Evolutionary conservation across 2,329 filamentous ascomycete species (phyloP).

Genomic region (Torrubiellomyces zombiae): DNA sequence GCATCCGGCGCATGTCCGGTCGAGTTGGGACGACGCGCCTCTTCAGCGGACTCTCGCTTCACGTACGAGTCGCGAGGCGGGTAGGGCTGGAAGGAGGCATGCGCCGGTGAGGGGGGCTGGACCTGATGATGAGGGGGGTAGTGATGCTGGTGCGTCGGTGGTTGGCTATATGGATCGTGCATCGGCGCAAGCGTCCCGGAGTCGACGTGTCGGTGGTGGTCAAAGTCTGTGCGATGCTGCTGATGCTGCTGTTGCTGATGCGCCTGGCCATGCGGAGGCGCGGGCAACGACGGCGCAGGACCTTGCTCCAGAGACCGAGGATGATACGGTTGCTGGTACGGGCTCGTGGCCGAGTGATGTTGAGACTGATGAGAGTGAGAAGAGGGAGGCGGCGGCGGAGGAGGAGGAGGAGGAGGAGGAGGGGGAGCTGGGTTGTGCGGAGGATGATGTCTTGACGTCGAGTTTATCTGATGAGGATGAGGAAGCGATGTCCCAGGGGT

Average conservation of each 20-base stretch:
- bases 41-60: conserved; percentile 38
- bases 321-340: conserved; percentile 23
- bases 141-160: conserved; percentile 8
- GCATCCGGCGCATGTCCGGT: conserved; percentile 26
- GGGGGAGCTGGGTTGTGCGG: conserved; percentile 8
- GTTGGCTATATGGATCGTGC: conserved; percentile 31
- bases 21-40: conserved; percentile 35
- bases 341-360: conserved; percentile 18
- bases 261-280: conserved; percentile 13
- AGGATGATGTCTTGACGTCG: conserved; percentile 8
- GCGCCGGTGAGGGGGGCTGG: conserved; percentile 25
- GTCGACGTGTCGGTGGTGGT: conserved; percentile 41
- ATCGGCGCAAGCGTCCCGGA: conserved; percentile 36
- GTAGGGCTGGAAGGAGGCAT: conserved; percentile 26
- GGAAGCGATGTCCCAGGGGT: conserved; percentile 32
- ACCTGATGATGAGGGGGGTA: conserved; percentile 7
- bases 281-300: conserved; percentile 9
- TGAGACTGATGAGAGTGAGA: conserved; percentile 8
- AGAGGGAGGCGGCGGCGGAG: conserved; percentile 6
- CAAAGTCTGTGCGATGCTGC: no score
- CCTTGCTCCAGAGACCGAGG: not conserved
- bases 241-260: conserved; percentile 22
- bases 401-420: conserved; percentile 12
- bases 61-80: conserved; percentile 32
- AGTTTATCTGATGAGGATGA: conserved; percentile 23